Base-by-base conservation (phyloP, 1,284 basidiomycete species). In the Apiotrichum gamsii region DNA sequence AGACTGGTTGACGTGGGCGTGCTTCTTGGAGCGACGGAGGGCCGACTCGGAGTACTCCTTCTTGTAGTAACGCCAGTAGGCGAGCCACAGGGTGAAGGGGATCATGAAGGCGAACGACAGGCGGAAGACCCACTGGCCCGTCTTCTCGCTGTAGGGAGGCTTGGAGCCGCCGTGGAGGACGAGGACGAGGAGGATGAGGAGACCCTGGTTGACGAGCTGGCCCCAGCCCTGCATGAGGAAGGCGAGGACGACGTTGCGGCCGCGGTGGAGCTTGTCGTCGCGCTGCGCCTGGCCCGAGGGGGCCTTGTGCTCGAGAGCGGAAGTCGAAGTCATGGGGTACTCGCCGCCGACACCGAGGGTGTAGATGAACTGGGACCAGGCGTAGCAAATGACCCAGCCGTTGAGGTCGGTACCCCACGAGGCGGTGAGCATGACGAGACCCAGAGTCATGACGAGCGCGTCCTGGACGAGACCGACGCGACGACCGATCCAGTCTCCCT, bases 361-460 rank as follows among this genome's bases (percentile, higher is more conserved):
- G 63, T 77, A 78, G 56, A 78, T 61, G 61, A 78, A 77, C 40
- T 77, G 67, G 6, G 67, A 63, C 62, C 62, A 66, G 28, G 72
- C 75, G 61, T 78, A 78, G 57, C 72, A 75, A 64, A 77, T 77
- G 49, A 79, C 73, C 77, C 77, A 79, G n/a, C 75, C 77, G 51
- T 77, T 70, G 45, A 78, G 67, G 18, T 64, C 57, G 5, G 64
- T 70, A 21, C 76, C 76, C 78, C 78, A 79, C 54, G 76, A 74
- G 15, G 74, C 74, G 18, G 76, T 78, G 38, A 79, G 71, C 74
- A 78, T 77, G 59, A 77, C 60, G 43, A 76, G 70, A 49, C 76
- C 77, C 41, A 79, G 56, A 30, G 63, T 60, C 70, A 72, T 71
- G 52, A 73, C 57, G 42, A 71, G 56, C 1, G 72, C 71, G 44